Percentiles rank a stretch among this genome's conserved stretches.
Evolutionary conservation across 2,329 filamentous ascomycete genomes (phyloP).

Genomic region (Fusarium secorum): DNA sequence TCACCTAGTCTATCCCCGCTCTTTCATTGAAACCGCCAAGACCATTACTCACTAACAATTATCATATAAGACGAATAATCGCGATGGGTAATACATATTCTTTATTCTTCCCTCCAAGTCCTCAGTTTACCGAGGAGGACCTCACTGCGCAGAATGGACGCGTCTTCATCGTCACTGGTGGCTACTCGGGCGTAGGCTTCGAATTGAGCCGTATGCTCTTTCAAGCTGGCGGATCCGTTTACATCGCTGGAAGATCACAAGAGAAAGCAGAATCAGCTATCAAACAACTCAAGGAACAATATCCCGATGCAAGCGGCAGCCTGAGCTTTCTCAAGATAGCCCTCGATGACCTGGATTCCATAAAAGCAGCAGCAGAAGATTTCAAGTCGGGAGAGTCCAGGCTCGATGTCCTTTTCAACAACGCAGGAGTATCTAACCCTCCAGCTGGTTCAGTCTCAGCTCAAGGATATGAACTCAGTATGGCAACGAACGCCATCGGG

Average conservation of each 20-base stretch:
- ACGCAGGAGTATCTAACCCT: slow-evolving; percentile 25
- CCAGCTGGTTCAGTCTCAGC: slow-evolving; percentile 13
- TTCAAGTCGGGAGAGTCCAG: slow-evolving; percentile 14
- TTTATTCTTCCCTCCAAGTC: slow-evolving; percentile 6
- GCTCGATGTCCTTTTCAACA: slow-evolving; percentile 29
- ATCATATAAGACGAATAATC: background rate
- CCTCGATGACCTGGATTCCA: slow-evolving; percentile 14
- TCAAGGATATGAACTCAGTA: slow-evolving; percentile 29
- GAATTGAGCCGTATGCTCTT: slow-evolving; percentile 22
- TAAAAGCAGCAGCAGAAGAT: slow-evolving; percentile 6
- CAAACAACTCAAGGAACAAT: background rate
- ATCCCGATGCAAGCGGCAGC: background rate
- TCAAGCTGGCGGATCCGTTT: slow-evolving; percentile 13
- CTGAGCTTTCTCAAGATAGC: slow-evolving; percentile 10
- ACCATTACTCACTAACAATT: background rate
- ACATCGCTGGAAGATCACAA: slow-evolving; percentile 27
- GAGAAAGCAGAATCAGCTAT: slow-evolving; percentile 10
- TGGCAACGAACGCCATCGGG: slow-evolving; percentile 29
- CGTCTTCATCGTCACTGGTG: slow-evolving; percentile 29
- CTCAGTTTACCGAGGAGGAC: slow-evolving; percentile 3
- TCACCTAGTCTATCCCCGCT: background rate
- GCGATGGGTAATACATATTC: slow-evolving; percentile 15
- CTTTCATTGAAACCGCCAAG: background rate
- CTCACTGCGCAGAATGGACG: background rate
- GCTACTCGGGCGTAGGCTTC: slow-evolving; percentile 29